Conservation (phyloP, 441 rosid genomes). For the Flueggea neowawraea region DNA sequence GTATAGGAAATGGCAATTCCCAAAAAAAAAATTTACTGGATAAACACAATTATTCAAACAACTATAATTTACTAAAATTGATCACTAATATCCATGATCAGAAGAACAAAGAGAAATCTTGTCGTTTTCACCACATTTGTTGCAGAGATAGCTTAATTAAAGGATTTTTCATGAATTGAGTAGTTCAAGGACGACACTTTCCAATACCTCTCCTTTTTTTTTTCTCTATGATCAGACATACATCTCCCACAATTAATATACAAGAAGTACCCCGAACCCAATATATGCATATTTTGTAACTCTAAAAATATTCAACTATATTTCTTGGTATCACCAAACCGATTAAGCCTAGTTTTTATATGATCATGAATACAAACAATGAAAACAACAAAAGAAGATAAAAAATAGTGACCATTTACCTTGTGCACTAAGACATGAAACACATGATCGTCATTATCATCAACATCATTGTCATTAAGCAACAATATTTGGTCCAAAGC, state of each 20-base stretch:
- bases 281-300: constrained; percentile 11
- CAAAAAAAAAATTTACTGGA: too few species aligned
- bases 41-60: too few species aligned
- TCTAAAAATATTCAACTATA: constrained; percentile 11
- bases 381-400: constrained; percentile 3
- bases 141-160: constrained; percentile 3
- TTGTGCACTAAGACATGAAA: constrained; percentile 8
- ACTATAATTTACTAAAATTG: neutral
- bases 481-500: neutral
- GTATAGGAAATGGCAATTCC: too few species aligned
- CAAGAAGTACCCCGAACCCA: constrained; percentile 9
- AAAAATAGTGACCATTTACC: constrained; percentile 4
- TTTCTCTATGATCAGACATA: too few species aligned
- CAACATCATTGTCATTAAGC: too few species aligned
- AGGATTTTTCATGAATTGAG: constrained; percentile 1
- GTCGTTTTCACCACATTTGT: neutral
- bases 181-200: constrained; percentile 3
- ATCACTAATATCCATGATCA: neutral
- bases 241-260: too few species aligned
- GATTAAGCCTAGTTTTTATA: too few species aligned
- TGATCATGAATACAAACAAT: constrained; percentile 7
- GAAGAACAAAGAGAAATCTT: neutral
- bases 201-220: too few species aligned
- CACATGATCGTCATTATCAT: constrained; percentile 9
- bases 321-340: constrained; percentile 8